phyloP scores from a whole-genome alignment of 257 asterid genomes.

The Forsythia suspensa region DNA sequence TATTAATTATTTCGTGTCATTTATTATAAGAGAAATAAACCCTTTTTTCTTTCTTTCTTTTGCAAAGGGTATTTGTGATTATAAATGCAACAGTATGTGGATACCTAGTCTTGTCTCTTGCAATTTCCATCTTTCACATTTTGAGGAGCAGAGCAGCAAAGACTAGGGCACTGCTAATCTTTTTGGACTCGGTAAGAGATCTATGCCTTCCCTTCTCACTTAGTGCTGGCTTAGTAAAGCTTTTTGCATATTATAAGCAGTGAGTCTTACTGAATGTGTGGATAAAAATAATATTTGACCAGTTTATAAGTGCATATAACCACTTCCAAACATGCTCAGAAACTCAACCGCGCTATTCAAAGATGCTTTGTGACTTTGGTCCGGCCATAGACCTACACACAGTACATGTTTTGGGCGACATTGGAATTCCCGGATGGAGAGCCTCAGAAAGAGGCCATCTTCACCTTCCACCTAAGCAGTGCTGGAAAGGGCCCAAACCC shows the following conservation, averaged over 20 bases:
- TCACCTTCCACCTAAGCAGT: background rate
- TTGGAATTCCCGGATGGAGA: background rate
- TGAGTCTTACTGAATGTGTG: no score
- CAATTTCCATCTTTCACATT: constrained; percentile 60
- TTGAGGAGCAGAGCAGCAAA: constrained; percentile 57
- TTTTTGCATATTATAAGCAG: no score
- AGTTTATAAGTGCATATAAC: no score
- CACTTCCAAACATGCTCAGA: no score
- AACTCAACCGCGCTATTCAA: background rate
- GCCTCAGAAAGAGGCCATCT: background rate
- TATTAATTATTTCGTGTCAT: constrained; percentile 3
- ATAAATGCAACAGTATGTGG: constrained; percentile 60
- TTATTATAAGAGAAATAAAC: background rate
- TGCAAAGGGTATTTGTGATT: constrained; percentile 59
- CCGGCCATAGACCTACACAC: background rate
- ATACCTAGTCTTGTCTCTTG: constrained; percentile 63
- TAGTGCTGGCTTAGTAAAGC: no score
- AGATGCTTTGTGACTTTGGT: background rate
- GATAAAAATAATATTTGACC: no score
- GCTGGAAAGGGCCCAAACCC: no score
- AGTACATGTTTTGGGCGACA: background rate
- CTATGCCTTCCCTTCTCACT: background rate
- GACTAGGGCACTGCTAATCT: constrained; percentile 51
- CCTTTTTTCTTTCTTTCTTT: background rate
- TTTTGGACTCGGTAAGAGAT: constrained; percentile 57